Conservation (phyloP, 2,329 filamentous ascomycete species). For the Phaeosphaeriaceae sp. region DNA sequence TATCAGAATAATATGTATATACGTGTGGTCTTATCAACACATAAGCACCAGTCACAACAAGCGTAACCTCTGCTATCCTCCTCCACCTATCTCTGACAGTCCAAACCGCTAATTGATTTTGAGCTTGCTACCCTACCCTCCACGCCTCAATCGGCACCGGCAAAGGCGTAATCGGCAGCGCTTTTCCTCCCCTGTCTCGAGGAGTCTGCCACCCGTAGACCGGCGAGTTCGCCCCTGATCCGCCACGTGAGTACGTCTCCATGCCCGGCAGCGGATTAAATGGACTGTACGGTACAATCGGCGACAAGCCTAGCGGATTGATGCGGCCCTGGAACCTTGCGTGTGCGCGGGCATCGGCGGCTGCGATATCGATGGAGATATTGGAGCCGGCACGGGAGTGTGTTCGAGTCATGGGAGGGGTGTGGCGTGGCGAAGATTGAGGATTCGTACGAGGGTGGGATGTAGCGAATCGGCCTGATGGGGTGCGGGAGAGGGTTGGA, state of each 20-base stretch:
- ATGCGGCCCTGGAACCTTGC: conserved; percentile 15
- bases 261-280: conserved; percentile 7
- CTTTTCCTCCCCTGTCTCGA: conserved; percentile 29
- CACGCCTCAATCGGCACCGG: conserved; percentile 16
- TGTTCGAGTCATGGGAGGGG: neutral
- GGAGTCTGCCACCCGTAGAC: conserved; percentile 5
- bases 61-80: no score
- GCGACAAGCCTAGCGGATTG: conserved; percentile 29
- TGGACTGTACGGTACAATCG: conserved; percentile 20
- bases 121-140: neutral
- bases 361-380: conserved; percentile 10
- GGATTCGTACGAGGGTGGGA: neutral
- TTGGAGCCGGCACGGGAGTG: conserved; percentile 21
- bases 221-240: conserved; percentile 2
- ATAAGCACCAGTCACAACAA: no score
- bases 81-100: no score
- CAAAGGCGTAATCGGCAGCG: conserved; percentile 42
- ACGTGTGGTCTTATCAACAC: no score
- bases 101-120: no score
- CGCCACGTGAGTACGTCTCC: conserved; percentile 13
- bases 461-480: conserved; percentile 1
- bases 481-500: conserved; percentile 8
- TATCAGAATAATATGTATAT: no score
- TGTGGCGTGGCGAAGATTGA: neutral
- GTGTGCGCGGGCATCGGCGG: conserved; percentile 2